Conservation (phyloP, 768 basidiomycete genomes). For the Floccularia luteovirens region DNA sequence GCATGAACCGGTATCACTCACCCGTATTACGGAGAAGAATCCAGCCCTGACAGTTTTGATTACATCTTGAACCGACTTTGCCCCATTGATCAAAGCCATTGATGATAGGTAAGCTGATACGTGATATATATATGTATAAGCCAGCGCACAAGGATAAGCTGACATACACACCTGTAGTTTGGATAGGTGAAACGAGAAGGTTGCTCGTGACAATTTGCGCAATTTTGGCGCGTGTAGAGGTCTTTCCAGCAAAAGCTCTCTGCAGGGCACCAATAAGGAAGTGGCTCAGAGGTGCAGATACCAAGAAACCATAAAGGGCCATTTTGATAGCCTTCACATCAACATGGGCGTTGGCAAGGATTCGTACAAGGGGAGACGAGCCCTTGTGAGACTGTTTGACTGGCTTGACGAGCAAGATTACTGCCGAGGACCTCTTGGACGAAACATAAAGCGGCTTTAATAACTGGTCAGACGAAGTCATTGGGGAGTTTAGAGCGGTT, state of each 20-base stretch:
- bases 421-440: constrained; percentile 80
- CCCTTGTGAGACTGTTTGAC: constrained; percentile 39
- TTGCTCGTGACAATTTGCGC: constrained; percentile 73
- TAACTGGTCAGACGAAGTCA: background rate
- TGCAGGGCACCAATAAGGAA: constrained; percentile 66
- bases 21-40: constrained; percentile 68
- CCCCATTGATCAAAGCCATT: constrained; percentile 82
- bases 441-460: constrained; percentile 45
- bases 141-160: background rate
- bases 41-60: constrained; percentile 61
- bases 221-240: constrained; percentile 52
- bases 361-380: constrained; percentile 43
- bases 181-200: constrained; percentile 70
- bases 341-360: constrained; percentile 50
- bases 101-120: constrained; percentile 60
- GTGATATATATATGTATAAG: background rate
- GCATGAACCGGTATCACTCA: constrained; percentile 21
- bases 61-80: constrained; percentile 57
- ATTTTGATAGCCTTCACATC: constrained; percentile 74
- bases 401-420: constrained; percentile 57
- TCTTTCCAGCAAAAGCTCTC: constrained; percentile 70
- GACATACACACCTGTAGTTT: constrained; percentile 42
- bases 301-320: constrained; percentile 74
- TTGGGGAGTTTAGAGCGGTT: background rate
- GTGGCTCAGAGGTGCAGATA: constrained; percentile 80